Percentiles rank a stretch among this genome's conserved stretches.
phyloP scores from a whole-genome alignment of 208 protist species.

The Strigomonas galati region DNA sequence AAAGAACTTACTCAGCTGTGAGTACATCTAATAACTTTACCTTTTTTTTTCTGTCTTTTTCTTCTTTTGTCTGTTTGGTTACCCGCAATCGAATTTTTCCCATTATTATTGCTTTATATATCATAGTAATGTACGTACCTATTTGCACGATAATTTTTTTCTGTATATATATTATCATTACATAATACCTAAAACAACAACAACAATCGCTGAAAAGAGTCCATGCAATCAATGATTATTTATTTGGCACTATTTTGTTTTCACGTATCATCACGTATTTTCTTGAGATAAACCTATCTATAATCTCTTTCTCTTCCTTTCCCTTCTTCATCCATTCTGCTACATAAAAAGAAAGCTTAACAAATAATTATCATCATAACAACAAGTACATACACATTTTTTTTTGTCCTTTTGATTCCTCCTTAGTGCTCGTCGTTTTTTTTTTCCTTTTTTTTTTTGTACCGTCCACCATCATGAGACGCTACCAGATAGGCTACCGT shows the following conservation, averaged over 20 bases:
- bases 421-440: neutral
- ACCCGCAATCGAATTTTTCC: too few relatives aligned
- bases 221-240: neutral
- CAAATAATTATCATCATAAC: neutral
- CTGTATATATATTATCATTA: neutral
- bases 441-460: neutral
- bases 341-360: neutral
- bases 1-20: too few relatives aligned
- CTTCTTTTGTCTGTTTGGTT: neutral
- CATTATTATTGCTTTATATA: too few relatives aligned
- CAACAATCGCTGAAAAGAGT: neutral
- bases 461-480: neutral
- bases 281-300: neutral
- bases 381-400: too few relatives aligned
- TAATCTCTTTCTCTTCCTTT: neutral
- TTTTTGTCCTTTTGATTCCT: neutral
- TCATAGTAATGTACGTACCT: too few relatives aligned
- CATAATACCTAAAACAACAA: neutral
- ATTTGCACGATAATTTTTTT: too few relatives aligned
- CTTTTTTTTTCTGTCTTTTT: neutral
- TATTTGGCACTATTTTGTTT: too few relatives aligned
- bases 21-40: too few relatives aligned
- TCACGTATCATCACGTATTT: neutral
- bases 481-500: neutral
- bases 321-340: neutral